Evolutionary conservation across 2,329 filamentous ascomycete genomes (phyloP).

Genomic region (Alternaria novae-zelandiae): DNA sequence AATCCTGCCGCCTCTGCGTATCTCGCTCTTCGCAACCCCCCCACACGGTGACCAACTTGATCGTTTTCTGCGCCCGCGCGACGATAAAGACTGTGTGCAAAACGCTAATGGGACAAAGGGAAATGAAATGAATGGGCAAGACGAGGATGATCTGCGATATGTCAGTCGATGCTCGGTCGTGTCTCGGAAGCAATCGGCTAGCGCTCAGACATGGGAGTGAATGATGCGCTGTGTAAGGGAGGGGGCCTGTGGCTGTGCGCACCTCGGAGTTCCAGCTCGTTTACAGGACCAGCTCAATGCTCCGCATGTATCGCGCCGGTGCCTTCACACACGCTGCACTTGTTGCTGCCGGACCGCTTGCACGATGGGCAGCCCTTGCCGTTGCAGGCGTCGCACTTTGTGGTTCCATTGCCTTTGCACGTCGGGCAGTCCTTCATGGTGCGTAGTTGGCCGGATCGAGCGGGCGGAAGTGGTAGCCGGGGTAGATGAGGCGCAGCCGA

Average conservation of each 20-base stretch:
- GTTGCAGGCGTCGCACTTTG: conserved; percentile 44
- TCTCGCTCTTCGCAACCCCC: not conserved
- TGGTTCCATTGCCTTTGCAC: conserved; percentile 41
- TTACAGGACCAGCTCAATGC: conserved; percentile 16
- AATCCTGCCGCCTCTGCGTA: conserved; percentile 1
- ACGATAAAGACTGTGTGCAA: conserved; percentile 9
- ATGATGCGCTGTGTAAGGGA: conserved; percentile 1
- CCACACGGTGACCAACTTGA: conserved; percentile 8
- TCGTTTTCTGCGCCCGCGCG: conserved; percentile 23
- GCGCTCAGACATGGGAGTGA: conserved; percentile 2
- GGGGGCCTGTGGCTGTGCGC: conserved; percentile 3
- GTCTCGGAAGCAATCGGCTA: conserved; percentile 2
- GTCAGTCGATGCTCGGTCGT: conserved; percentile 11
- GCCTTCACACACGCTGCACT: conserved; percentile 44
- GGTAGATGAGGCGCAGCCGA: not conserved
- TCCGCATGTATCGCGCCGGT: conserved; percentile 42
- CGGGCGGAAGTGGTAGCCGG: conserved; percentile 15
- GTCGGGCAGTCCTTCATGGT: conserved; percentile 43
- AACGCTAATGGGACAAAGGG: conserved; percentile 7
- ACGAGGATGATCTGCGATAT: conserved; percentile 13
- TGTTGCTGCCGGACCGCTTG: conserved; percentile 36
- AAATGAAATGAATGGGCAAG: conserved; percentile 12
- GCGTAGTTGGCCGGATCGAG: conserved; percentile 9
- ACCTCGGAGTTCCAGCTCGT: conserved; percentile 2
- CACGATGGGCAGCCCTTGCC: conserved; percentile 37